These are phyloP conservation scores for Chloromonas sp. DNA, from an alignment of 163 green algal genomes.

Conservation along the genomic window DNA sequence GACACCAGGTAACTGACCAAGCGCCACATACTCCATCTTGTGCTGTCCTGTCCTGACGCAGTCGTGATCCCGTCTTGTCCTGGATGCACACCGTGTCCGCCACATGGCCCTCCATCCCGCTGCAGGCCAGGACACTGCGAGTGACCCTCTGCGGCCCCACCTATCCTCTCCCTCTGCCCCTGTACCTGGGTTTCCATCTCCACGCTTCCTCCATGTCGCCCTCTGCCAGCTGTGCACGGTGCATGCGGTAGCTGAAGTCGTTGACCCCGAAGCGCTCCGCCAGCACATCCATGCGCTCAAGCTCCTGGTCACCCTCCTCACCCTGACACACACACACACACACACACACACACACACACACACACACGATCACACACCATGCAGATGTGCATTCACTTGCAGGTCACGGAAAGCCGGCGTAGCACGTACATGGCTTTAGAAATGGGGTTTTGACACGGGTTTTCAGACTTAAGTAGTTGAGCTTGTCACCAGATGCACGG, in stretches of 20 bases:
- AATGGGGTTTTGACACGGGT: neutral
- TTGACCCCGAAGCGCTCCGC: conserved; percentile 46
- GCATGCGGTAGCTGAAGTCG: conserved; percentile 56
- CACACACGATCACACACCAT: conserved; percentile 5
- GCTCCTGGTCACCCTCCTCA: conserved; percentile 41
- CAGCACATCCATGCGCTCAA: conserved; percentile 39
- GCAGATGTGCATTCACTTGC: neutral
- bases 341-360: too few species aligned
- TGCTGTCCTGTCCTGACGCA: too few species aligned
- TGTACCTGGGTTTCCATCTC: conserved; percentile 26
- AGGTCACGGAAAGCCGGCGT: neutral
- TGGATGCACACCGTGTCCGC: too few species aligned
- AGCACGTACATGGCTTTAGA: neutral
- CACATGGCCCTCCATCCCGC: too few species aligned
- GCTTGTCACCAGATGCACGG: neutral
- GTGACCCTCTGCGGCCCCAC: too few species aligned
- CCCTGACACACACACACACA: neutral
- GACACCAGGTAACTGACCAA: too few species aligned
- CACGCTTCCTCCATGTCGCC: conserved; percentile 43
- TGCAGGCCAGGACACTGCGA: too few species aligned
- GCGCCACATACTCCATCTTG: too few species aligned
- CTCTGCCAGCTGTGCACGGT: conserved; percentile 48
- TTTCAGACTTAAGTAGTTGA: neutral
- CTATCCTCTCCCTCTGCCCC: too few species aligned
- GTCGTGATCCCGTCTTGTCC: too few species aligned